Evolutionary conservation across 2,329 filamentous ascomycete genomes (phyloP).

Genomic region (Monilinia laxa): DNA sequence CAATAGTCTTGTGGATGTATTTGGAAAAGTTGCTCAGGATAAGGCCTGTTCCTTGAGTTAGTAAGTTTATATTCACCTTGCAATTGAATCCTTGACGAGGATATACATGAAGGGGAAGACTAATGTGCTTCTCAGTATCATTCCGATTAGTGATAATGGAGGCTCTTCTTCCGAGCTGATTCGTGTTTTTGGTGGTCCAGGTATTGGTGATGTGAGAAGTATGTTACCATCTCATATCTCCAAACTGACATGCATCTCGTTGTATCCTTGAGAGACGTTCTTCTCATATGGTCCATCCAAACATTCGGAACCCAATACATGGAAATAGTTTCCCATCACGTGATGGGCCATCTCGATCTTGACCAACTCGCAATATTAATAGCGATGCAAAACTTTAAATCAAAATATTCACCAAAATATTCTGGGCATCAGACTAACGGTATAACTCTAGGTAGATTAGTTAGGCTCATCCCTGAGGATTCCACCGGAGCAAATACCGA

Average conservation of each 20-base stretch:
- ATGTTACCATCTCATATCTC: constrained; percentile 39
- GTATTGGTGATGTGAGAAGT: constrained; percentile 77
- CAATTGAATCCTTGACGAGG: neutral
- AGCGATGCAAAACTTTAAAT: neutral
- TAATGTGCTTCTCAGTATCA: constrained; percentile 63
- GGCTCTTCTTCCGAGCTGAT: constrained; percentile 93
- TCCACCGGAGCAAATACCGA: constrained; percentile 52
- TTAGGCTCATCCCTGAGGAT: constrained; percentile 79
- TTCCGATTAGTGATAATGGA: constrained; percentile 94
- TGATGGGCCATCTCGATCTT: neutral
- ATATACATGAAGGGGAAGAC: neutral
- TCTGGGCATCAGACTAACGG: neutral
- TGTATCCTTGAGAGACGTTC: neutral
- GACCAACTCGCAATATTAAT: neutral
- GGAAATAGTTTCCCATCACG: neutral
- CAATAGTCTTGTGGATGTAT: constrained; percentile 90
- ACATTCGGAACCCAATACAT: neutral
- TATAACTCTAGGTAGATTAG: constrained; percentile 66
- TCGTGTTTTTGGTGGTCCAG: constrained; percentile 89
- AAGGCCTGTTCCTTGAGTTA: constrained; percentile 40
- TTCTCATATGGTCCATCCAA: neutral
- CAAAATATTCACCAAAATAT: too few species aligned
- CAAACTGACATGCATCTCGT: neutral
- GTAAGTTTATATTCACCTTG: constrained; percentile 31
- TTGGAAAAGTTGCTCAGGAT: constrained; percentile 54